phyloP scores from a whole-genome alignment of 2,329 filamentous ascomycete genomes.

The Cordyceps militaris region DNA sequence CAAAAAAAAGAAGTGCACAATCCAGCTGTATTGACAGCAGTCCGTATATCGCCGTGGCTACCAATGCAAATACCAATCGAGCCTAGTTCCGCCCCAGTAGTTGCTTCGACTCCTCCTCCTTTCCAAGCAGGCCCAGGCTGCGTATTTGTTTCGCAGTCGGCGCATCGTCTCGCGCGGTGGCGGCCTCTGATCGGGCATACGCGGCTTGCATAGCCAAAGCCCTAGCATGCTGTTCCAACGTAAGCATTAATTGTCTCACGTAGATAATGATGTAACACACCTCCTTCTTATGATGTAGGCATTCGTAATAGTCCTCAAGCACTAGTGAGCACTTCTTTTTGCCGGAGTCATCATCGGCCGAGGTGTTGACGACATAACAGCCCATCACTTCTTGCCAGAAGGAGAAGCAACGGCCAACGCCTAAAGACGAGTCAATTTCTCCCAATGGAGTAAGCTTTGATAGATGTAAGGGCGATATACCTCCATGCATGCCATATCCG shows the following conservation, averaged over 20 bases:
- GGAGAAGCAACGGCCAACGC: slow-evolving; percentile 79
- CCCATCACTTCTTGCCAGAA: slow-evolving; percentile 99
- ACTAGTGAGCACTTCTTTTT: slow-evolving; percentile 81
- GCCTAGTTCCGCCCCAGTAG: slow-evolving; percentile 34
- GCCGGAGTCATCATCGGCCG: slow-evolving; percentile 66
- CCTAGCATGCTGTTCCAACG: slow-evolving; percentile 60
- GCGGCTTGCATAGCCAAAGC: slow-evolving; percentile 72
- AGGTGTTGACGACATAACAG: slow-evolving; percentile 94
- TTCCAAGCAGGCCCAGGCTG: slow-evolving; percentile 74
- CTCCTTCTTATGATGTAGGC: slow-evolving; percentile 98
- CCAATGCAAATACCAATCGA: neutral
- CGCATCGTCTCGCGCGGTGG: slow-evolving; percentile 69
- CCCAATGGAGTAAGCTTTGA: neutral
- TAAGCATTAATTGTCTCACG: slow-evolving; percentile 8
- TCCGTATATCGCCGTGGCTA: neutral
- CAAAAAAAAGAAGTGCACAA: neutral
- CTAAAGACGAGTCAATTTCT: slow-evolving; percentile 27
- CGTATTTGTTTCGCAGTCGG: slow-evolving; percentile 82
- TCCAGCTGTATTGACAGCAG: neutral
- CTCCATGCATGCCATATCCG: slow-evolving; percentile 74
- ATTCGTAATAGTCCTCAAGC: slow-evolving; percentile 98
- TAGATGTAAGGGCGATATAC: slow-evolving; percentile 40
- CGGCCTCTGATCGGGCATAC: slow-evolving; percentile 71
- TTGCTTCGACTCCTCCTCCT: slow-evolving; percentile 71
- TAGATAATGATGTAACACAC: slow-evolving; percentile 43